Evolutionary conservation across 2,329 filamentous ascomycete species (phyloP), one percentile per base, ranked within the genome.

Genomic region (Colletotrichum tabaci): DNA sequence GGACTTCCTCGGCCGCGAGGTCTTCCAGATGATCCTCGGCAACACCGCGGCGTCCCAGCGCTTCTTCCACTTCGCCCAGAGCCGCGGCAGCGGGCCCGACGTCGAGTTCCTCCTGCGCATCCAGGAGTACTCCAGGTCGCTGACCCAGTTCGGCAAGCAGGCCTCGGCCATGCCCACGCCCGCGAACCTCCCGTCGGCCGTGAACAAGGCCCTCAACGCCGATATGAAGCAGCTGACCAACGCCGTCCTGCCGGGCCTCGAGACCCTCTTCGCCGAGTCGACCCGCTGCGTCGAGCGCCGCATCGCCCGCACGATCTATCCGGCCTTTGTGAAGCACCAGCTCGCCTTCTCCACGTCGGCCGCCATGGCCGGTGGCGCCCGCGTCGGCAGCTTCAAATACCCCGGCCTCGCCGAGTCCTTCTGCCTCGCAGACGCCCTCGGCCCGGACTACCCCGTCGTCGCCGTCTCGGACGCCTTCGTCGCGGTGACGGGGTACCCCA

Each of bases 401-500:
- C 85, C 85, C 3, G 89, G 89, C 0, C 82, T 91, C 0, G 89
- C 88, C 10, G 84, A 88, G 60, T 88, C 88, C 26, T 91, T 91
- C 74, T 89, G 88, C 67, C 76, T 91, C 18, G 89, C 87, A 0
- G 86, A 90, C 74, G 86, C 87, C 0, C 75, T 79, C 5, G 81
- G 82, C 53, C 80, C 83, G 0, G 86, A 88, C 61, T 88, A 88
- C 70, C 86, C 87, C 0, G 85, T 88, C 49, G 72, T 83, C 0
- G 86, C 79, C 67, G 84, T 84, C 3, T 87, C 87, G 0, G 86
- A 88, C 67, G 85, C 86, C 1, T 89, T 89, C 69, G 80, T 86
- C 58, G 78, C 81, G n/a, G 77, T 89, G 5, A 88, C 87, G 0
- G 87, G 87, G 6, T 88, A 87, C 71, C 71, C 78, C 1, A 79